These are phyloP conservation scores for Athelia psychrophila DNA, from an alignment of 1,284 basidiomycete genomes.

Conservation along the genomic window DNA sequence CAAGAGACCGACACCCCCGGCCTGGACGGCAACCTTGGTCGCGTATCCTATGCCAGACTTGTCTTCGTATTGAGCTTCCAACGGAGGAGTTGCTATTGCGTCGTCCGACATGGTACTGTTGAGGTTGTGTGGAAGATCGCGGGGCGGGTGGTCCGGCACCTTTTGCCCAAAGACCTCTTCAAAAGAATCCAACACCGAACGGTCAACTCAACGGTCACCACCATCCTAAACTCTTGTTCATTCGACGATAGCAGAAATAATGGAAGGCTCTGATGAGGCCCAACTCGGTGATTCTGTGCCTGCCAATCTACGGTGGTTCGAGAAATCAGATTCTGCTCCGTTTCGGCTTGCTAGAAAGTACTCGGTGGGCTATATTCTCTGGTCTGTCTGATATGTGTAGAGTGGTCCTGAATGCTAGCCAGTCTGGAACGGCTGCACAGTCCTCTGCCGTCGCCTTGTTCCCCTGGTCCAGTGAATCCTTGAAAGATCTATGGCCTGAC, in stretches of 20 bases:
- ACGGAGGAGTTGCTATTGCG: background rate
- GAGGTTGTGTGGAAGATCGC: too few relatives aligned
- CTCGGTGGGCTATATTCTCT: slow-evolving; percentile 20
- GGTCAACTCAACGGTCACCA: too few relatives aligned
- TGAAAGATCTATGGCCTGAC: slow-evolving; percentile 47
- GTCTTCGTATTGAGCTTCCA: slow-evolving; percentile 43
- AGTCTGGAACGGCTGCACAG: slow-evolving; percentile 21
- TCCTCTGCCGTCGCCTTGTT: slow-evolving; percentile 45
- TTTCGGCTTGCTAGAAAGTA: slow-evolving; percentile 24
- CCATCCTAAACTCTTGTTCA: too few relatives aligned
- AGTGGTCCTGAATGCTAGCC: background rate
- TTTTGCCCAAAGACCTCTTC: too few relatives aligned
- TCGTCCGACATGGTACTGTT: background rate
- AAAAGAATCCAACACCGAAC: too few relatives aligned
- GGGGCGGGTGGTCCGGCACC: too few relatives aligned
- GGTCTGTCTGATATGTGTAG: slow-evolving; percentile 5
- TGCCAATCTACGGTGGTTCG: background rate
- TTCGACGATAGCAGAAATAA: too few relatives aligned
- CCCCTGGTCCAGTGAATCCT: slow-evolving; percentile 52
- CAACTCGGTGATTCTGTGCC: too few relatives aligned
- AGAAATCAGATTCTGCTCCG: slow-evolving; percentile 1
- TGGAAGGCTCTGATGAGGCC: too few relatives aligned
- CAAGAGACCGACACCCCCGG: slow-evolving; percentile 72
- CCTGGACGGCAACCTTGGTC: slow-evolving; percentile 62
- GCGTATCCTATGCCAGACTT: slow-evolving; percentile 61